phyloP scores from a whole-genome alignment of 192 early-diverging fungal genomes.

The Linnemannia elongata region DNA sequence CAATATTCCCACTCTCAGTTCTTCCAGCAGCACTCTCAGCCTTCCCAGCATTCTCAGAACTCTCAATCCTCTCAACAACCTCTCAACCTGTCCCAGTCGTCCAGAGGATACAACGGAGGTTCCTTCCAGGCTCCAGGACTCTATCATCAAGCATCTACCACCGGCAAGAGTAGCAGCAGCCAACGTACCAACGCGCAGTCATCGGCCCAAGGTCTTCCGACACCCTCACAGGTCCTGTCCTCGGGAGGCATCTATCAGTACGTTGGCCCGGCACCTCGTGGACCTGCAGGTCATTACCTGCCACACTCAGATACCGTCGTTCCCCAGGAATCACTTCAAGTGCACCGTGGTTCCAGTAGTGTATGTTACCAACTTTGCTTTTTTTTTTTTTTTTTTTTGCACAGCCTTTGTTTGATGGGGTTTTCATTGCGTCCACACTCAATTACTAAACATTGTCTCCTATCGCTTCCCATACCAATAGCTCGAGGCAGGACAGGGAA shows the following conservation, averaged over 20 bases:
- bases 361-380: neutral
- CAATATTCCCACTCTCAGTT: conserved; percentile 38
- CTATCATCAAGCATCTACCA: conserved; percentile 32
- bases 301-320: conserved; percentile 8
- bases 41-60: conserved; percentile 36
- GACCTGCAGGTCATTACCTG: neutral
- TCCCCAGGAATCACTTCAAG: conserved; percentile 18
- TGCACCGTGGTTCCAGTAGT: conserved; percentile 17
- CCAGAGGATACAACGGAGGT: neutral
- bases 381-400: conserved; percentile 4
- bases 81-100: conserved; percentile 28
- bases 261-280: conserved; percentile 18
- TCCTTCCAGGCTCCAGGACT: conserved; percentile 27
- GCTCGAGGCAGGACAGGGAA: conserved; percentile 12
- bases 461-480: neutral
- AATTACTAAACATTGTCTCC: neutral
- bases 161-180: conserved; percentile 2
- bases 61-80: conserved; percentile 39
- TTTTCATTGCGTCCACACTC: neutral
- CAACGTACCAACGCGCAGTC: conserved; percentile 18
- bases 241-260: conserved; percentile 34
- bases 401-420: neutral
- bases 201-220: conserved; percentile 14
- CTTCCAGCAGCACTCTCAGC: conserved; percentile 47
- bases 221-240: conserved; percentile 42